Conservation (phyloP, 2,329 filamentous ascomycete genomes). For the Colletotrichum gigasporum region DNA sequence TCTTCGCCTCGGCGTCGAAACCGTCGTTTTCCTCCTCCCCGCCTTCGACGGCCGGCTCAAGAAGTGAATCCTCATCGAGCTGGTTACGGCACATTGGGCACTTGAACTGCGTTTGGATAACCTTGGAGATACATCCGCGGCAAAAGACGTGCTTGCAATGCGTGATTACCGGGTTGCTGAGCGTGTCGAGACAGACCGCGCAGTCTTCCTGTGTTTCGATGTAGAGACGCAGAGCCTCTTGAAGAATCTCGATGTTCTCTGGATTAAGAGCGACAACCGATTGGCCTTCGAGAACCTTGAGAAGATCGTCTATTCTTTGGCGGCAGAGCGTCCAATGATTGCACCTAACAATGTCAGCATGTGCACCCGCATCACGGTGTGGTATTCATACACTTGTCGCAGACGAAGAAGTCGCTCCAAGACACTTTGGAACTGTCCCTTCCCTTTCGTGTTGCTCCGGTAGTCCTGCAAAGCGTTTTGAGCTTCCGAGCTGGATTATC, state of each 20-base stretch:
- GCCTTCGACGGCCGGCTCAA: conserved; percentile 71
- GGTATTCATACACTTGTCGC: conserved; percentile 70
- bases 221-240: conserved; percentile 78
- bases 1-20: conserved; percentile 72
- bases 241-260: conserved; percentile 77
- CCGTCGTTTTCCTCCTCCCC: conserved; percentile 56
- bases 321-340: conserved; percentile 89
- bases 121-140: conserved; percentile 75
- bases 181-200: conserved; percentile 79
- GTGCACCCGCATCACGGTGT: conserved; percentile 10
- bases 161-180: conserved; percentile 82
- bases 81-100: conserved; percentile 86
- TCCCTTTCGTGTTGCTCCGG: conserved; percentile 53
- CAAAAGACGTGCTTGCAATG: conserved; percentile 87
- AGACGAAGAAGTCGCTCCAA: conserved; percentile 85
- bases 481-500: conserved; percentile 68
- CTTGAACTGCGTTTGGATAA: conserved; percentile 78
- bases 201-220: conserved; percentile 87
- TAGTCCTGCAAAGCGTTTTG: conserved; percentile 74
- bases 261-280: conserved; percentile 75
- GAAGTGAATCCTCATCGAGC: conserved; percentile 66
- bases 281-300: conserved; percentile 74
- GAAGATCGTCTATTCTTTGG: conserved; percentile 76
- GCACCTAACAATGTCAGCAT: conserved; percentile 58
- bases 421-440: conserved; percentile 75